Evolutionary conservation across 495 filamentous ascomycete species (phyloP).

Genomic region (Xylaria grammica): DNA sequence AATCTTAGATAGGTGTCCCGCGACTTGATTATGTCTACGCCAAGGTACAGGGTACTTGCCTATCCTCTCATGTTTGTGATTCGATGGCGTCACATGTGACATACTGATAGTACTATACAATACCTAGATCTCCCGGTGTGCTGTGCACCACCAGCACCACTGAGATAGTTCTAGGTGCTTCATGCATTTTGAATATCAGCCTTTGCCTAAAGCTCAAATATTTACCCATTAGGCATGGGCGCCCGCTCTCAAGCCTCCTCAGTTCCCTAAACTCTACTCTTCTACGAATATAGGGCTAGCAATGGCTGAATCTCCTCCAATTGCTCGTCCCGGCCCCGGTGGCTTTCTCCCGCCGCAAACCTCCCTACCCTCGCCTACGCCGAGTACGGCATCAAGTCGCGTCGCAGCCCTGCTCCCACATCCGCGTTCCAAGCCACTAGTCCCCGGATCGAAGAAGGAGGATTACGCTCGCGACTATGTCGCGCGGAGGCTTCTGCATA

Average conservation of each 20-base stretch:
- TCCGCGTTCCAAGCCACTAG: constrained; percentile 67
- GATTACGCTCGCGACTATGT: constrained; percentile 73
- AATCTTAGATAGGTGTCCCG: too few relatives aligned
- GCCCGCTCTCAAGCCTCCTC: too few relatives aligned
- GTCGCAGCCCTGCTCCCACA: constrained; percentile 60
- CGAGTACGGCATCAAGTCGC: constrained; percentile 53
- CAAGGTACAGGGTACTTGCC: too few relatives aligned
- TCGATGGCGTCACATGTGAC: constrained; percentile 8
- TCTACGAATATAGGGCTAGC: constrained; percentile 16
- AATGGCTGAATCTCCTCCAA: constrained; percentile 45
- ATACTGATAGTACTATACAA: not conserved
- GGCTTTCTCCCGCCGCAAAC: constrained; percentile 55
- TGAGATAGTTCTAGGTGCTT: too few relatives aligned
- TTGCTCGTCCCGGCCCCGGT: constrained; percentile 34
- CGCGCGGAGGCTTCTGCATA: constrained; percentile 63
- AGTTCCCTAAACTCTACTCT: too few relatives aligned
- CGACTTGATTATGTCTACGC: too few relatives aligned
- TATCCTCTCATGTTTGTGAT: not conserved
- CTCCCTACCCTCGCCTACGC: constrained; percentile 59
- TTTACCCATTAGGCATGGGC: too few relatives aligned
- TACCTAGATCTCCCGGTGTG: too few relatives aligned
- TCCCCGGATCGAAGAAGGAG: constrained; percentile 76
- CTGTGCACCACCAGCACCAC: too few relatives aligned
- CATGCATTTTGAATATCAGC: too few relatives aligned
- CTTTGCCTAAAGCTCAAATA: too few relatives aligned